Percentiles rank a stretch among this genome's conserved stretches.
These are phyloP conservation scores for Lasiosphaeris hirsuta DNA, from an alignment of 495 filamentous ascomycete species.

Conservation along the genomic window DNA sequence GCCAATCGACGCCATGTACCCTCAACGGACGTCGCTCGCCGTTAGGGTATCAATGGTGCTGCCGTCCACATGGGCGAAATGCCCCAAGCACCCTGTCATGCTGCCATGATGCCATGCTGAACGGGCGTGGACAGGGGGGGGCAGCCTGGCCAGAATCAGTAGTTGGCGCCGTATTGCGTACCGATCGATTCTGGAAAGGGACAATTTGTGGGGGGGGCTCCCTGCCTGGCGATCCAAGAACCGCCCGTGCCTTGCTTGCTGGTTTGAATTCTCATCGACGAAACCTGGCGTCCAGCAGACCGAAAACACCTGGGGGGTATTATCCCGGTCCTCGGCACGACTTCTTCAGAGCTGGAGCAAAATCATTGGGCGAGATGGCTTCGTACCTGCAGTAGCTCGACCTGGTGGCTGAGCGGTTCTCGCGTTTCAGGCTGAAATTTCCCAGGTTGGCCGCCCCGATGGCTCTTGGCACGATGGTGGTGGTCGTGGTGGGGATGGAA, in stretches of 20 bases:
- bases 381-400: slow-evolving; percentile 24
- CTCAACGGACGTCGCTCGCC: too few relatives aligned
- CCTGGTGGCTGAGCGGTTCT: slow-evolving; percentile 16
- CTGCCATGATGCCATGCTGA: too few relatives aligned
- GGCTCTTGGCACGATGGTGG: slow-evolving; percentile 6
- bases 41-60: too few relatives aligned
- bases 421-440: slow-evolving; percentile 15
- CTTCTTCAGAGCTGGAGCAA: background rate
- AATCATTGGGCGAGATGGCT: slow-evolving; percentile 13
- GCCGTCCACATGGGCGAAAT: too few relatives aligned
- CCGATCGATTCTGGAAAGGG: background rate
- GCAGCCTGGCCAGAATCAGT: too few relatives aligned
- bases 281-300: background rate
- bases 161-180: background rate
- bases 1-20: too few relatives aligned
- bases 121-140: too few relatives aligned
- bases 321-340: background rate
- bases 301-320: background rate
- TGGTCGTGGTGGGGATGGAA: background rate
- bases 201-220: too few relatives aligned
- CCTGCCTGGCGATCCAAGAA: background rate
- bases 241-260: background rate
- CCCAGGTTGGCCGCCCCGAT: background rate
- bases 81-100: too few relatives aligned
- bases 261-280: background rate